Conservation (phyloP, 2,329 filamentous ascomycete genomes). For the Aureobasidium sp. region DNA sequence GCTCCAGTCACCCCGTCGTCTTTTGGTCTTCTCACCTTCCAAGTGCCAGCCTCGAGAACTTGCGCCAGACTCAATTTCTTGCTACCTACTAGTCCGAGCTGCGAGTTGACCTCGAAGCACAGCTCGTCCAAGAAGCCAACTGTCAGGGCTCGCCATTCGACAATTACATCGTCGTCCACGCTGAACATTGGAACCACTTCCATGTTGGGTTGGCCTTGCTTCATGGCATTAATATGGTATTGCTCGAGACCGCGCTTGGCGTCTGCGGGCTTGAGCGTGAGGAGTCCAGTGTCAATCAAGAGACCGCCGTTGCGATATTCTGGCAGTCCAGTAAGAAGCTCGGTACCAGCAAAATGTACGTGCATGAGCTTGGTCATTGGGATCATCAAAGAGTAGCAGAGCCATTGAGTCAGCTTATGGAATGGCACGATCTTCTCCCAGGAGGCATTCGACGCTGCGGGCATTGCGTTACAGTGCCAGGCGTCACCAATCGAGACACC, state of each 20-base stretch:
- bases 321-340: constrained; percentile 79
- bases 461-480: constrained; percentile 83
- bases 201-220: constrained; percentile 62
- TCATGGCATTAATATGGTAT: constrained; percentile 61
- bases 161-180: constrained; percentile 67
- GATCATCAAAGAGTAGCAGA: constrained; percentile 87
- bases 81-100: constrained; percentile 59
- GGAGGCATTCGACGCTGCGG: constrained; percentile 58
- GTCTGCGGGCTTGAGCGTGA: constrained; percentile 66
- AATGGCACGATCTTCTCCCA: constrained; percentile 84
- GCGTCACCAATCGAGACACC: constrained; percentile 84
- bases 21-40: constrained; percentile 63
- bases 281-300: constrained; percentile 73
- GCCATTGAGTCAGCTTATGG: constrained; percentile 92
- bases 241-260: constrained; percentile 61
- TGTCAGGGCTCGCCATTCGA: constrained; percentile 70
- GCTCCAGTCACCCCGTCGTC: not conserved
- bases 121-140: constrained; percentile 68
- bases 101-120: constrained; percentile 58
- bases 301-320: constrained; percentile 91
- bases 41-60: constrained; percentile 89
- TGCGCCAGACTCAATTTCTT: constrained; percentile 72
- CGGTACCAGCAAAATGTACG: constrained; percentile 71
- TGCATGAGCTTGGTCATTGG: constrained; percentile 76
- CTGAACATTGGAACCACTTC: constrained; percentile 68